These are phyloP conservation scores for Suillus weaverae DNA, from an alignment of 768 basidiomycete genomes.

Conservation along the genomic window DNA sequence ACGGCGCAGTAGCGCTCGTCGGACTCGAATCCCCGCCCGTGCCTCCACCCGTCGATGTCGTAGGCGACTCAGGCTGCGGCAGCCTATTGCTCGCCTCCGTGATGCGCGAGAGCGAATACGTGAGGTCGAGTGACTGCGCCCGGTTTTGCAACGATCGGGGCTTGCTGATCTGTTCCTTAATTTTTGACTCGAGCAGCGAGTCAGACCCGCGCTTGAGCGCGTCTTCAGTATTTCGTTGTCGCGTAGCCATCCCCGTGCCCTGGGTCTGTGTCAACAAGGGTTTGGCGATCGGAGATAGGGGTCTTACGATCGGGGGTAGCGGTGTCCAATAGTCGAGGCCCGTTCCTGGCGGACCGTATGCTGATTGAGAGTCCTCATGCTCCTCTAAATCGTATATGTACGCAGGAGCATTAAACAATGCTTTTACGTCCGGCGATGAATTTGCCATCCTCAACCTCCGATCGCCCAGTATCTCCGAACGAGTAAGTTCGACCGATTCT, in stretches of 20 bases:
- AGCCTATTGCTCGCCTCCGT: constrained; percentile 63
- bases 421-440: constrained; percentile 94
- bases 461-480: constrained; percentile 67
- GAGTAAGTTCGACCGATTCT: constrained; percentile 80
- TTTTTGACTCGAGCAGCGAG: constrained; percentile 78
- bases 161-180: constrained; percentile 74
- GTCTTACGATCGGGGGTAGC: constrained; percentile 69
- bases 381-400: constrained; percentile 82
- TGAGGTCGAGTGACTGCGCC: constrained; percentile 87
- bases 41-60: constrained; percentile 69
- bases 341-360: constrained; percentile 49
- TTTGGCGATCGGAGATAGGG: constrained; percentile 6
- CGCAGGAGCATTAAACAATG: constrained; percentile 84
- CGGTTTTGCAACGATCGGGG: constrained; percentile 83
- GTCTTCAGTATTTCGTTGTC: constrained; percentile 71
- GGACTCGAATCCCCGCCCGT: constrained; percentile 79
- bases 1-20: constrained; percentile 74
- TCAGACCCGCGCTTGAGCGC: constrained; percentile 81
- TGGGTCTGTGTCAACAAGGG: constrained; percentile 27
- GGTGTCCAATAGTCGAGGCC: constrained; percentile 76
- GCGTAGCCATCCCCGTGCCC: constrained; percentile 70
- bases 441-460: constrained; percentile 78
- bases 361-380: constrained; percentile 62
- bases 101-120: constrained; percentile 80
- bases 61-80: constrained; percentile 77